Evolutionary conservation across 352 stramenopile genomes (phyloP).

Genomic region (Globisporangium spiculum): DNA sequence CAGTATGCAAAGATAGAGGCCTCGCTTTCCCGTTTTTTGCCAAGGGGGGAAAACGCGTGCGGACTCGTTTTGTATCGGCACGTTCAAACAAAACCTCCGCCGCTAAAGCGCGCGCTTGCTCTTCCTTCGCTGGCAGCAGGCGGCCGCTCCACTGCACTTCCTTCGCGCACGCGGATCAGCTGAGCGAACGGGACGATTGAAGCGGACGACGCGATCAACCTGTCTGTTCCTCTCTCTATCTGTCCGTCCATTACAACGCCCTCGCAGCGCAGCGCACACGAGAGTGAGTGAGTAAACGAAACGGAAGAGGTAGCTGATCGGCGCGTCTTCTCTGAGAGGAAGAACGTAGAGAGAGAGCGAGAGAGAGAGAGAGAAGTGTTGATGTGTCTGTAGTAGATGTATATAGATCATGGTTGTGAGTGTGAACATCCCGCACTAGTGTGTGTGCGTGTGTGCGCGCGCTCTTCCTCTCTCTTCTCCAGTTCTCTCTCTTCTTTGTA

Average conservation of each 20-base stretch:
- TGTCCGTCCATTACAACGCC: neutral
- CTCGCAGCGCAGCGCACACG: neutral
- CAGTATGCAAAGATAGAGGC: no score
- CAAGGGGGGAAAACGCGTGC: conserved; percentile 2
- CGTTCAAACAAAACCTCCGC: conserved; percentile 15
- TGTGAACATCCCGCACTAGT: neutral
- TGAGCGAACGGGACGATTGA: conserved; percentile 6
- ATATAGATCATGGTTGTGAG: neutral
- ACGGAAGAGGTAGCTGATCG: neutral
- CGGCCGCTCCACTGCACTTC: conserved; percentile 2
- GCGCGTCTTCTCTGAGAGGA: neutral
- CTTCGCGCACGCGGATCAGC: neutral
- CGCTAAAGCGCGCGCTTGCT: conserved; percentile 9
- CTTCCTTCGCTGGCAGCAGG: neutral
- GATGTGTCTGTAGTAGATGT: neutral
- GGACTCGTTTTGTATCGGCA: conserved; percentile 4
- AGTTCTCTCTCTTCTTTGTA: neutral
- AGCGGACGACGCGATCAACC: neutral
- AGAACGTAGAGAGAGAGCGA: neutral
- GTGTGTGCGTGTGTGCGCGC: neutral
- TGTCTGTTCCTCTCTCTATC: neutral
- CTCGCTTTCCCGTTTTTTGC: neutral
- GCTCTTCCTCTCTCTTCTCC: neutral
- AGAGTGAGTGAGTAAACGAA: conserved; percentile 1
- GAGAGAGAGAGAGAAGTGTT: neutral